Base-by-base conservation (phyloP, 1,139 yeast genomes). In the Kodamaea suecica region DNA sequence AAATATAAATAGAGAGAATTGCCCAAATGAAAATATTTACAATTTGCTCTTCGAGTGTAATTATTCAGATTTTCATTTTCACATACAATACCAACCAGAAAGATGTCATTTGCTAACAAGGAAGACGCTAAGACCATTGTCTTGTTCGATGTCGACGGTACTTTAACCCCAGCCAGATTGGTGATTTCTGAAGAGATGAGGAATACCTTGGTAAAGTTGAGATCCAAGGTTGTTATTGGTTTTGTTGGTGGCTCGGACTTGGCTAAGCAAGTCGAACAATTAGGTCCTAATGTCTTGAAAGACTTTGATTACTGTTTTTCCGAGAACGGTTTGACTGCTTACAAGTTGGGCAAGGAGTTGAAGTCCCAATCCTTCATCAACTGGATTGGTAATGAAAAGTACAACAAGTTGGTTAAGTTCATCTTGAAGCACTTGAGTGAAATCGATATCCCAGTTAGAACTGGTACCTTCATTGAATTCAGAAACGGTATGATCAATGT, bases 401-500 rank as follows among this genome's bases (percentile, higher is more conserved):
- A 94, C 79, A 88, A 86, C 75, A 74, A 80, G 66, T 77, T 92
- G 53, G 87, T 78, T 52, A 81, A 79, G 65, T 94, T 87, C 68
- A 79, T 88, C 59, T 76, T 92, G 59, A 78, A 76, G 55, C 87
- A 92, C 72, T 76, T 92, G 53, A 63, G 96, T 37, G 84, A 84
- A 30, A 63, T 94, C 41, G 98, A 94, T 47, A 65, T 92, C 50
- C 99, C 99, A 56, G 72, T 81, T 53, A 81, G 90, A 80, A 83
- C 97, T 73, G 99, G 99, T 66, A 92, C 99, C 43, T 92, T 92
- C 65, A 69, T 92, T 51, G 99, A 92, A 73, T 94, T 92, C 77
- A 87, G 99, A 78, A 92, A 92, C 65, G 99, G 99, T 63, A 90
- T 92, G 96, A 86, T 92, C 67, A 92, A 92, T 65, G 87, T 92